Evolutionary conservation across 257 asterid genomes (phyloP).

Genomic region (Nicotiana undulata): DNA sequence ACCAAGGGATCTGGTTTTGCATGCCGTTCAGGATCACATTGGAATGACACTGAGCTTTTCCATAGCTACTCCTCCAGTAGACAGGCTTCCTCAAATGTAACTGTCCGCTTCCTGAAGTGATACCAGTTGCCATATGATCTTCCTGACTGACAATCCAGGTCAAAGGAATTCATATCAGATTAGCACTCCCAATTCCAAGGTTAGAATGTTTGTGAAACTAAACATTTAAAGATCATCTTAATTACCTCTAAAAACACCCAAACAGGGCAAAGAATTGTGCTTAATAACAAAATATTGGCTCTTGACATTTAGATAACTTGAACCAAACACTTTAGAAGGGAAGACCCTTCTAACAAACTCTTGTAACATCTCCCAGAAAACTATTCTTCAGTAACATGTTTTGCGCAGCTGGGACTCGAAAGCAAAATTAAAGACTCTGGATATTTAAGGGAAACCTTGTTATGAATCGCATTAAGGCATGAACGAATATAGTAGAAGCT

Average conservation of each 20-base stretch:
- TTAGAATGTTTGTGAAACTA: neutral
- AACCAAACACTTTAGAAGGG: too few relatives aligned
- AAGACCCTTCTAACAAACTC: too few relatives aligned
- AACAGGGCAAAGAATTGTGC: neutral
- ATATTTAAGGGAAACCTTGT: too few relatives aligned
- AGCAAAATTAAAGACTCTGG: too few relatives aligned
- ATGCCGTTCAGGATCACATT: conserved; percentile 31
- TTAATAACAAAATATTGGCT: neutral
- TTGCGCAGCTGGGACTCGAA: too few relatives aligned
- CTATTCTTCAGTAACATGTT: too few relatives aligned
- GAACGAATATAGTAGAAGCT: too few relatives aligned
- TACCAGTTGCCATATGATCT: conserved; percentile 51
- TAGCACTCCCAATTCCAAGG: neutral
- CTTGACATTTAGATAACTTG: neutral
- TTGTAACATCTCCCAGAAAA: too few relatives aligned
- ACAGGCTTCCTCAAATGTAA: conserved; percentile 39
- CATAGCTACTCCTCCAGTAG: conserved; percentile 33
- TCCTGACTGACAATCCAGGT: conserved; percentile 22
- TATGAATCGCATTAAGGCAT: too few relatives aligned
- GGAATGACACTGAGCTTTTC: conserved; percentile 32
- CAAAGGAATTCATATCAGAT: neutral
- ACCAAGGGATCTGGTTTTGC: conserved; percentile 60
- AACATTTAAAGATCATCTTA: neutral
- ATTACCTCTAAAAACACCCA: neutral
- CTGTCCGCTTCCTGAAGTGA: conserved; percentile 51